Base-by-base conservation (phyloP, 768 basidiomycete species). In the Pleurotus tuber-regium region DNA sequence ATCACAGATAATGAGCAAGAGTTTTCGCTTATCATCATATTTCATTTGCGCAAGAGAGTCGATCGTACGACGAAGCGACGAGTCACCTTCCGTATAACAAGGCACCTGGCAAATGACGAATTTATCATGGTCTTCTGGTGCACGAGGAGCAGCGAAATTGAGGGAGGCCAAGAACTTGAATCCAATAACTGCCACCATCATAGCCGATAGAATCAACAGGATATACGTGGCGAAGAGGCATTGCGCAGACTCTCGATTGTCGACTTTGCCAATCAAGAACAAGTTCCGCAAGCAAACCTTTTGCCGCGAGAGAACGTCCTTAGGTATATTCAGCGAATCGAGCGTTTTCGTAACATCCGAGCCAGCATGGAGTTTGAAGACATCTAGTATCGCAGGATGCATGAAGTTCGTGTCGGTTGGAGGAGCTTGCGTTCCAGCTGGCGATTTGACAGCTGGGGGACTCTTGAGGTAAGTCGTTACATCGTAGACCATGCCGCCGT, bases 91-190 rank as follows among this genome's bases (percentile, higher is more conserved):
- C 2, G 96, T 98, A 66, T 98, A 98, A 79, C 96, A 98, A 24
- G 96, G 96, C 0, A 98, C 93, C 63, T 98, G 96, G 65, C 95
- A 98, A 60, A 96, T 92, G 56, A 97, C 89, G 59, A 97, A 96
- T 70, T 97, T 96, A 74, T 97, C 93, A 64, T 94, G 92, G 60
- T 94, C 89, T 69, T 96, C 94, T 0, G 93, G 94, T 4, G 89
- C 88, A 51, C 92, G 83, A 14, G 82, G 66, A 2, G 86, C 71
- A 41, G 83, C 81, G 63, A 97, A 92, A 68, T 91, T 87, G 66
- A 96, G 76, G 0, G 92, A 92, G 1, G 92, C 91, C 55, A 97
- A 71, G 74, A 96, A 96, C 70, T 96, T 98, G 86, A 96, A 95
- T 0, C 87, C 94, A 63, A 97, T 95, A 60, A 98, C 87, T 49